Conservation (phyloP, 345 rosid genomes). For the Populus pruinosa region DNA sequence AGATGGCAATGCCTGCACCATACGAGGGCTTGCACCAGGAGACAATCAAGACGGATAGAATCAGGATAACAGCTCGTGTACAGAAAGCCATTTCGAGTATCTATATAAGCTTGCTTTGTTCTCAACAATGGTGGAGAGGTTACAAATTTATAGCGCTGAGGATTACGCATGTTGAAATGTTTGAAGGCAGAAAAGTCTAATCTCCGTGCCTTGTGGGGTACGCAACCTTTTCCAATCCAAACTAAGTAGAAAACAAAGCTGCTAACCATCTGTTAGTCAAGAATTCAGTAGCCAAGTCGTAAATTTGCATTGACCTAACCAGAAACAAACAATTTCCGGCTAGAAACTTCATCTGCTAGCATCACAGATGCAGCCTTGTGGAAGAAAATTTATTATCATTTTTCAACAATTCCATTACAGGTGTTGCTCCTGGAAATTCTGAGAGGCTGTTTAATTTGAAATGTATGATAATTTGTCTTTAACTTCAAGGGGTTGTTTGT, state of each 20-base stretch:
- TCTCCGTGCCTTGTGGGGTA: neutral
- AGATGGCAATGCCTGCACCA: conserved; percentile 16
- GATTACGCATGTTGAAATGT: neutral
- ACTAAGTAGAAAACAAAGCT: neutral
- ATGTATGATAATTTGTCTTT: too few species aligned
- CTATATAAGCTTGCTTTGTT: neutral
- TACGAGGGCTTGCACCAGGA: neutral
- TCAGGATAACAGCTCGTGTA: neutral
- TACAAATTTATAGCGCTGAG: neutral
- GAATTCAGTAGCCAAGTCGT: neutral
- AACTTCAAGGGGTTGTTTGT: too few species aligned
- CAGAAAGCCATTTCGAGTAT: neutral
- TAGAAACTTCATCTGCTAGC: neutral
- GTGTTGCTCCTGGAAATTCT: neutral
- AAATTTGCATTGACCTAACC: neutral
- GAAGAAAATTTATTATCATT: neutral
- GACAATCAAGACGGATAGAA: neutral
- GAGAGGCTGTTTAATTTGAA: neutral
- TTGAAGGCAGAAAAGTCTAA: neutral
- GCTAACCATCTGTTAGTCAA: neutral
- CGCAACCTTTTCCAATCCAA: neutral
- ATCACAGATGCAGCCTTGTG: neutral
- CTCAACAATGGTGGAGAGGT: neutral
- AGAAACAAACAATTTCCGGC: neutral
- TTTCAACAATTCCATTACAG: neutral